Evolutionary conservation across 148 eudicot species (phyloP), one percentile per base, ranked within the genome.

Genomic region (Camellia lanceoleosa): DNA sequence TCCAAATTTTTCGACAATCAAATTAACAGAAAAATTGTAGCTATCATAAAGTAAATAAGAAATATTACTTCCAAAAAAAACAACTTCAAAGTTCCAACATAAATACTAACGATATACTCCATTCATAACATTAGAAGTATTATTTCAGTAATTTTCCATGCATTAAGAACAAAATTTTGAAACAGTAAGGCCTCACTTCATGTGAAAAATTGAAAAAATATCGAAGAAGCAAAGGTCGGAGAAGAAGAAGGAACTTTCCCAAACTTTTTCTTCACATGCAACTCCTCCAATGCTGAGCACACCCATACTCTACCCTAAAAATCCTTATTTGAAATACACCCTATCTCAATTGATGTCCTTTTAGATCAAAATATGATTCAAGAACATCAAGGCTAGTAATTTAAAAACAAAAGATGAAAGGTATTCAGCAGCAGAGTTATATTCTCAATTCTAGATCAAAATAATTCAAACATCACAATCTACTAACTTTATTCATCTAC

Each of bases 391-490:
- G 60, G 15, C 8, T 56, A 8, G 60, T 56, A 56, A 56, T 56
- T 56, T 56, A 12, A 56, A 56, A 56, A 8, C 13, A 5, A 67
- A 30, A 46, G 12, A 41, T 38, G 74, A n/a, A n/a, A 71, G 18
- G 38, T 5, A 1, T 47, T 49, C 8, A 12, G 41, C 41, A 19
- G 14, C 60, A 12, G 15, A 56, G 60, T 9, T 8, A 56, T 56
- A 56, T 56, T 56, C 60, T 56, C 60, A 56, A 56, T 56, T 56
- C 12, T 56, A 59, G 42, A 71, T 49, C 12, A 46, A 49, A 38
- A 71, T 71, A 71, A 20, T 41, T 71, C 58, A 19, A 19, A 19
- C 74, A 71, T 49, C 56, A 71, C 16, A 71, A 49, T 47, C 51
- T 69, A 47, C 19, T 56, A 49, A 70, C 13, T 47, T 52, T 19